These are phyloP conservation scores for Cutaneotrichosporon spelunceum DNA, from an alignment of 1,284 basidiomycete genomes.

Conservation along the genomic window DNA sequence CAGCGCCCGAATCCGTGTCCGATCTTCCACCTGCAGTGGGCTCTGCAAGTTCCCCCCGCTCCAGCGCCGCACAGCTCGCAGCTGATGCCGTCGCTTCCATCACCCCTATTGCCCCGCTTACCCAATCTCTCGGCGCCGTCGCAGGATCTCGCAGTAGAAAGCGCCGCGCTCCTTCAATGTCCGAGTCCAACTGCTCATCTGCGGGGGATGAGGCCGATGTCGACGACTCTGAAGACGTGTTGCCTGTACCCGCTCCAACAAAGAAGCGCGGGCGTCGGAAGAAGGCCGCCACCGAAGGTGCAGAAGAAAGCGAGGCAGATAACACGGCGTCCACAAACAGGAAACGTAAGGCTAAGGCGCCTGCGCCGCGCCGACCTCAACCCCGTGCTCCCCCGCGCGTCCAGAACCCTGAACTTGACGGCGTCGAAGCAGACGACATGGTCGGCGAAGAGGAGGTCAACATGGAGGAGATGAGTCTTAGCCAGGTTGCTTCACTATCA, in stretches of 20 bases:
- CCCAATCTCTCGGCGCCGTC: neutral
- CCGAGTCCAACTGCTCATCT: neutral
- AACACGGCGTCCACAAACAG: neutral
- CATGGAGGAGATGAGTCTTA: slow-evolving; percentile 27
- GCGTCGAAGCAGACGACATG: slow-evolving; percentile 31
- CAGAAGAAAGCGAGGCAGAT: neutral
- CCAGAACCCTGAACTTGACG: slow-evolving; percentile 25
- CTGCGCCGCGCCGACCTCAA: neutral
- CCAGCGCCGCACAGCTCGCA: neutral
- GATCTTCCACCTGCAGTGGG: neutral
- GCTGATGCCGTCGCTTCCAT: slow-evolving; percentile 9
- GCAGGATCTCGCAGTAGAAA: neutral
- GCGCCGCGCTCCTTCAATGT: neutral
- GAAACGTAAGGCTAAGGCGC: slow-evolving; percentile 4
- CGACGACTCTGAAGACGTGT: neutral
- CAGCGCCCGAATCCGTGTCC: neutral
- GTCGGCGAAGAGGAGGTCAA: slow-evolving; percentile 31
- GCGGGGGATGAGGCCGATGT: neutral
- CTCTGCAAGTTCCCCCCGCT: neutral
- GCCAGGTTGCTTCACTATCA: slow-evolving; percentile 31
- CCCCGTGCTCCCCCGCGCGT: neutral
- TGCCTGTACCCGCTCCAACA: neutral
- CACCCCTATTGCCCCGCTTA: neutral
- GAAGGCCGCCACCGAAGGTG: neutral
- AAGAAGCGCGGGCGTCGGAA: neutral